These are phyloP conservation scores for Berkeleyomyces basicola DNA, from an alignment of 2,329 filamentous ascomycete species.

Conservation along the genomic window DNA sequence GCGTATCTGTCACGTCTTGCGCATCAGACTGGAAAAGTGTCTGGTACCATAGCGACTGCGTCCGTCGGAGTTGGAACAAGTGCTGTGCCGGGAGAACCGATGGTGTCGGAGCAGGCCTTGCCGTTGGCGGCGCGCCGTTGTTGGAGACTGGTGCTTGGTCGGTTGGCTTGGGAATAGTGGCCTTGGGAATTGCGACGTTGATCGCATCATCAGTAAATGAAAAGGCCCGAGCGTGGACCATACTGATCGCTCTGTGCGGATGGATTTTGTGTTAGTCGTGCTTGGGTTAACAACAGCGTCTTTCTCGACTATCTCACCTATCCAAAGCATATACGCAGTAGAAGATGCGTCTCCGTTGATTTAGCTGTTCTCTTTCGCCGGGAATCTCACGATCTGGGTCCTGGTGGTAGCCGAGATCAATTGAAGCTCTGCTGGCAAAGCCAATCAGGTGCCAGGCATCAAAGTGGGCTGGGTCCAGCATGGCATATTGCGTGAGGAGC, in stretches of 20 bases:
- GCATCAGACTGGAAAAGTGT: slow-evolving; percentile 67
- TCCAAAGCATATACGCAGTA: slow-evolving; percentile 85
- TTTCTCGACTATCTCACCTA: slow-evolving; percentile 34
- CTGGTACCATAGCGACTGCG: slow-evolving; percentile 83
- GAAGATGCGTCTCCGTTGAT: slow-evolving; percentile 69
- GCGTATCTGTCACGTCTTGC: slow-evolving; percentile 48
- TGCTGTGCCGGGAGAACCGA: slow-evolving; percentile 51
- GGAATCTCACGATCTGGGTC: slow-evolving; percentile 60
- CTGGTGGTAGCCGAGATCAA: slow-evolving; percentile 86
- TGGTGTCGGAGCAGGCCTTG: slow-evolving; percentile 26
- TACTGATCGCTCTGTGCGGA: slow-evolving; percentile 55
- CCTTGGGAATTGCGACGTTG: slow-evolving; percentile 56
- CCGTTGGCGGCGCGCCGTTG: slow-evolving; percentile 26
- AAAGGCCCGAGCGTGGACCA: slow-evolving; percentile 74
- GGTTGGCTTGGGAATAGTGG: slow-evolving; percentile 22
- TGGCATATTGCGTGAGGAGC: slow-evolving; percentile 74
- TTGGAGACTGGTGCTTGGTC: slow-evolving; percentile 14
- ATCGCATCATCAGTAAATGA: slow-evolving; percentile 85
- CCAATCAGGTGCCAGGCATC: slow-evolving; percentile 90
- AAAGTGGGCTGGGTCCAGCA: slow-evolving; percentile 79
- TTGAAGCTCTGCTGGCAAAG: slow-evolving; percentile 69
- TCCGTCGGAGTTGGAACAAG: slow-evolving; percentile 66
- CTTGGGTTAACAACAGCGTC: background rate
- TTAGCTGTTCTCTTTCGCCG: slow-evolving; percentile 51
- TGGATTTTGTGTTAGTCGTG: slow-evolving; percentile 16